These are phyloP conservation scores for Penicillium diatomitis DNA, from an alignment of 495 filamentous ascomycete genomes.

Conservation along the genomic window DNA sequence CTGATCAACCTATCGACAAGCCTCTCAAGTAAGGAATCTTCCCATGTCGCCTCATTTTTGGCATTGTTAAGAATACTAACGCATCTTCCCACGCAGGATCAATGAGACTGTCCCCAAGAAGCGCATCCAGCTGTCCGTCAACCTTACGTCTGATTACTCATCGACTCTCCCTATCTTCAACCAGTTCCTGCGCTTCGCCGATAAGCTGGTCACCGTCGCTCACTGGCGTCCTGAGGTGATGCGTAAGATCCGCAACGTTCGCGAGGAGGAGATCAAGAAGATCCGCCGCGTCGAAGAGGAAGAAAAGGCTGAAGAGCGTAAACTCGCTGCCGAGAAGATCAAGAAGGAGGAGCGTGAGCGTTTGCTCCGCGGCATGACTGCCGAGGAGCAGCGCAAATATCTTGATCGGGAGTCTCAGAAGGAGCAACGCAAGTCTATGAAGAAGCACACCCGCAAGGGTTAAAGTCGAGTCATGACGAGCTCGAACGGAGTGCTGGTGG, in stretches of 20 bases:
- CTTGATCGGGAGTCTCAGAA: conserved; percentile 85
- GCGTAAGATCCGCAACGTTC: conserved; percentile 62
- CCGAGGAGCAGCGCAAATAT: conserved; percentile 92
- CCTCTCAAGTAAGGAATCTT: conserved; percentile 63
- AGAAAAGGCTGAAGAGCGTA: conserved; percentile 89
- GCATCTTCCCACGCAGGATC: conserved; percentile 43
- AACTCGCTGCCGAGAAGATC: conserved; percentile 64
- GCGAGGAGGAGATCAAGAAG: conserved; percentile 75
- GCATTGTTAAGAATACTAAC: not conserved
- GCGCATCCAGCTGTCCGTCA: conserved; percentile 69
- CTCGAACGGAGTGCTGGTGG: not conserved
- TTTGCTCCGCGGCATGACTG: conserved; percentile 70
- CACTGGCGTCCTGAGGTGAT: conserved; percentile 87
- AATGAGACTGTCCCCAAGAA: conserved; percentile 80
- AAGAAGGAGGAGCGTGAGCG: conserved; percentile 92
- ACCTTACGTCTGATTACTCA: conserved; percentile 52
- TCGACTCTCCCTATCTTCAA: conserved; percentile 65
- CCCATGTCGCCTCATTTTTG: not conserved
- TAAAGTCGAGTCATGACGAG: conserved; percentile 4
- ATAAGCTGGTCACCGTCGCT: conserved; percentile 62
- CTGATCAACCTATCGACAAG: conserved; percentile 85
- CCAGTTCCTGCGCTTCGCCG: conserved; percentile 76
- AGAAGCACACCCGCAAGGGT: conserved; percentile 52
- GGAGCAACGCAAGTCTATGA: conserved; percentile 62
- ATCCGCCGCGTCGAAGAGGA: conserved; percentile 75